Conservation (phyloP, 257 asterid species). For the Osmanthus fragrans region DNA sequence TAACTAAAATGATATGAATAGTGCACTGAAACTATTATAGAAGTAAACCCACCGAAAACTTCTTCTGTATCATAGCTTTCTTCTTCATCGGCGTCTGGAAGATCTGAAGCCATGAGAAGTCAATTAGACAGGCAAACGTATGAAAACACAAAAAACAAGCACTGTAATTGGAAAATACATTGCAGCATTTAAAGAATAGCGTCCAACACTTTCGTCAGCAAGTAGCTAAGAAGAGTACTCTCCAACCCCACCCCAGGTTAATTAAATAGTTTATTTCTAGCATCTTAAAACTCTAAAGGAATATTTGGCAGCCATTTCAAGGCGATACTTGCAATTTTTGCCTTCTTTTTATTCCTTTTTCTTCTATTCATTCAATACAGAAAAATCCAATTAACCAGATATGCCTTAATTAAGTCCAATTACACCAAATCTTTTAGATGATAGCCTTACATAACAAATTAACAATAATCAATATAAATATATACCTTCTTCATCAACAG, state of each 20-base stretch:
- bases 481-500: slow-evolving; percentile 79
- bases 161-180: not conserved
- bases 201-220: not conserved
- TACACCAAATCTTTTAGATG: not conserved
- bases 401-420: too few relatives aligned
- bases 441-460: not conserved
- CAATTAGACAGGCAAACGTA: slow-evolving; percentile 16
- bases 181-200: slow-evolving; percentile 3
- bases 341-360: too few relatives aligned
- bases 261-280: not conserved
- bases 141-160: not conserved
- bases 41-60: slow-evolving; percentile 35
- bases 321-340: too few relatives aligned
- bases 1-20: not conserved
- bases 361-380: too few relatives aligned
- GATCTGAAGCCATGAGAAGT: slow-evolving; percentile 52
- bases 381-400: too few relatives aligned
- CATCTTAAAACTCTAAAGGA: too few relatives aligned
- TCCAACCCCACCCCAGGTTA: not conserved
- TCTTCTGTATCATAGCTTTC: slow-evolving; percentile 62
- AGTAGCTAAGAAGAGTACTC: not conserved
- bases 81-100: slow-evolving; percentile 77
- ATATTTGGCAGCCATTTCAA: too few relatives aligned
- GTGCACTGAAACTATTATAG: slow-evolving; percentile 17
- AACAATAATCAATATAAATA: not conserved